Base-by-base conservation (phyloP, 1,284 basidiomycete species). In the Xanthoconium separans region DNA sequence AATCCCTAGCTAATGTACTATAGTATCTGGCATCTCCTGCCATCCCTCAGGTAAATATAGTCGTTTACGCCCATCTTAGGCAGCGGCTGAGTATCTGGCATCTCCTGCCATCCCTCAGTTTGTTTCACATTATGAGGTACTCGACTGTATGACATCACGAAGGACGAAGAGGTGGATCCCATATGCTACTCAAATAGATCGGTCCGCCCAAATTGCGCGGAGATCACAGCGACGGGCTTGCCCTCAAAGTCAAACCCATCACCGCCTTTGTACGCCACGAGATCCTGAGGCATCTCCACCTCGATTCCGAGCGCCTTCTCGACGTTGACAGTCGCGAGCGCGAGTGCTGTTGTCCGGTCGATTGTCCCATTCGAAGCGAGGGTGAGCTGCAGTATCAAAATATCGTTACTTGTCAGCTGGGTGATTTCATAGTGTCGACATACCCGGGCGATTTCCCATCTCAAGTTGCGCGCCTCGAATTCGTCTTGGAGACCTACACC, bases 401-500 rank as follows among this genome's bases (percentile, higher is more conserved):
- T 33, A 13, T 33, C n/a, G 2, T 33, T 13, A 31, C 6, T 10
- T 33, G 13, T 15, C 31, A 4, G 31, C 31, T n/a, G n/a, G n/a
- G n/a, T n/a, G n/a, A n/a, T n/a, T n/a, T n/a, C n/a, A n/a, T n/a
- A n/a, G n/a, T 24, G 12, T 43, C 18, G 11, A 52, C 49, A 8
- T 60, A 87, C 87, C 86, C 85, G 88, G 61, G 82, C 81, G n/a
- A 86, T 75, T 59, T 91, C 87, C 69, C 89, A 90, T 4, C 87
- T 78, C 13, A 84, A 79, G 59, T 89, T 87, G 24, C 83, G 74
- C 5, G 83, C 87, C 65, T 82, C 76, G 80, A 85, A 91, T 40
- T 83, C 80, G 37, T 76, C 72, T 36, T 70, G 69, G 31, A 88
- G 76, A 15, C 89, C 89, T n/a, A 94, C 65, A 2, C 82, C 91